phyloP scores from a whole-genome alignment of 306 rosid genomes.

The Dicorynia guianensis region DNA sequence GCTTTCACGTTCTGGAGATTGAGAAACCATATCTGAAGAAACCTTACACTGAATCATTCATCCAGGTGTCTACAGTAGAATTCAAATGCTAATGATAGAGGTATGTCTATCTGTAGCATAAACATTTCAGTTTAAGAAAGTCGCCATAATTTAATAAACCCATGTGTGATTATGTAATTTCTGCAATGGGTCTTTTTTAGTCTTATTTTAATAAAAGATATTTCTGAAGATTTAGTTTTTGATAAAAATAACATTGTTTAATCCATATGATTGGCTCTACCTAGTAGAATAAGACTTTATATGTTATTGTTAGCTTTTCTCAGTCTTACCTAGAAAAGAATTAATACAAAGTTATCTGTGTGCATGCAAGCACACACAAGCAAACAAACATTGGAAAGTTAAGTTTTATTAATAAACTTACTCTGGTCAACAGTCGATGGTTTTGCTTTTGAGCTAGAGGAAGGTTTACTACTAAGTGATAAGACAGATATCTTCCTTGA shows the following conservation, averaged over 20 bases:
- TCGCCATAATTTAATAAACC: conserved; percentile 19
- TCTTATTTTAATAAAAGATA: no score
- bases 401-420: conserved; percentile 35
- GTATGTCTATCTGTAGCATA: conserved; percentile 9
- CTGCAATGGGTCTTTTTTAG: not conserved
- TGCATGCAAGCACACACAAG: not conserved
- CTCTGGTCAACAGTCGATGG: conserved; percentile 10
- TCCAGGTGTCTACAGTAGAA: not conserved
- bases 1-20: not conserved
- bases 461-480: not conserved
- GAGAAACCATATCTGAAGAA: conserved; percentile 23
- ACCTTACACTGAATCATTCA: conserved; percentile 22
- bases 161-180: not conserved
- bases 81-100: conserved; percentile 8
- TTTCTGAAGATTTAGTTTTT: no score
- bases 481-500: conserved; percentile 13
- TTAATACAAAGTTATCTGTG: not conserved
- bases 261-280: no score
- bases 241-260: no score
- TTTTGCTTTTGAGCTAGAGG: not conserved
- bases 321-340: not conserved
- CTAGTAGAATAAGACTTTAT: no score
- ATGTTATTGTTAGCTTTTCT: no score
- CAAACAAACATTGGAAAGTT: conserved; percentile 1
- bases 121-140: not conserved